These are phyloP conservation scores for Blyttiomyces sp. DNA, from an alignment of 371 early-diverging fungal species.

Conservation along the genomic window DNA sequence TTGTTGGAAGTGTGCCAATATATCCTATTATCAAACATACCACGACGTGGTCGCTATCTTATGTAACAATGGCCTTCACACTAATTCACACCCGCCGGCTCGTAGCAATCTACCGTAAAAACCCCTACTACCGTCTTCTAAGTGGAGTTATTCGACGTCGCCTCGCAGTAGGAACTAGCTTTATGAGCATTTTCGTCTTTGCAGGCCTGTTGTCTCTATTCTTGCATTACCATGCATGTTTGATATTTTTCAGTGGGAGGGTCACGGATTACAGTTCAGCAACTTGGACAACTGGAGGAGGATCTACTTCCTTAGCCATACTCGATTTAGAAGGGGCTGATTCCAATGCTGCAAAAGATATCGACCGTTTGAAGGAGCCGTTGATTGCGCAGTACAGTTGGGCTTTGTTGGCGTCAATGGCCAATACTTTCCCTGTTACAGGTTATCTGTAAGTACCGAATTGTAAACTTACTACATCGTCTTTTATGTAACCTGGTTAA, in stretches of 20 bases:
- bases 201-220: constrained; percentile 20
- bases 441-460: constrained; percentile 16
- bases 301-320: too few species aligned
- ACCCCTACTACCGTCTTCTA: constrained; percentile 9
- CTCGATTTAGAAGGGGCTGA: too few species aligned
- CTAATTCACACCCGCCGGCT: constrained; percentile 2
- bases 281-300: constrained; percentile 14
- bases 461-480: background rate
- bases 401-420: constrained; percentile 26
- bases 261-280: constrained; percentile 13
- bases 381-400: constrained; percentile 26
- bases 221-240: constrained; percentile 31
- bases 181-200: constrained; percentile 33
- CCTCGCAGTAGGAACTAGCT: constrained; percentile 24
- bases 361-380: constrained; percentile 1
- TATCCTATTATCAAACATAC: too few species aligned
- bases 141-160: constrained; percentile 8
- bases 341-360: too few species aligned
- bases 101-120: constrained; percentile 9
- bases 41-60: too few species aligned
- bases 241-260: constrained; percentile 24
- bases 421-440: constrained; percentile 32
- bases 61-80: too few species aligned
- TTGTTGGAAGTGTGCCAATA: too few species aligned
- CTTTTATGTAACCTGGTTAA: background rate